Evolutionary conservation across 2,329 filamentous ascomycete species (phyloP).

Genomic region (Polychaeton citri): DNA sequence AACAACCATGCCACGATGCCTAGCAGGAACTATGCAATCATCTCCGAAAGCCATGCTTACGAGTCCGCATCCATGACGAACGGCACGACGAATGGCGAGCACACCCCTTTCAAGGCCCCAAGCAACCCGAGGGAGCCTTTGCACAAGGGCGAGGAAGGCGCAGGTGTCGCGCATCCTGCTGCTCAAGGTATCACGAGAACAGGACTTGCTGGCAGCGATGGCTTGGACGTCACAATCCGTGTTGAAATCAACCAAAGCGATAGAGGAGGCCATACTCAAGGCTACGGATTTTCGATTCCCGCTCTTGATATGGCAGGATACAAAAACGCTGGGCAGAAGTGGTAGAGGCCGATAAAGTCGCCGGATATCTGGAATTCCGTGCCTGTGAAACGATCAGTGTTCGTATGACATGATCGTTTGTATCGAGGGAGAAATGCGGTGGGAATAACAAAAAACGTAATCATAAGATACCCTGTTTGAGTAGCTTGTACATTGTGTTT

Average conservation of each 20-base stretch:
- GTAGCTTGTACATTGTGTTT: neutral
- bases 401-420: no score
- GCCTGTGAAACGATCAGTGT: no score
- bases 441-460: neutral
- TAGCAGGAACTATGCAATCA: constrained; percentile 50
- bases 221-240: constrained; percentile 34
- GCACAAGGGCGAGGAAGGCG: constrained; percentile 61
- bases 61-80: constrained; percentile 8
- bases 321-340: constrained; percentile 6
- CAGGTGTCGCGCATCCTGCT: constrained; percentile 66
- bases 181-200: constrained; percentile 24
- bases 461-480: neutral
- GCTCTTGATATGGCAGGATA: constrained; percentile 21
- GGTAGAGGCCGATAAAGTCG: constrained; percentile 7
- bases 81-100: constrained; percentile 6
- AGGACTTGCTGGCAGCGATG: constrained; percentile 30
- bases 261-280: constrained; percentile 31
- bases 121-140: constrained; percentile 56
- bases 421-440: no score
- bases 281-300: constrained; percentile 37
- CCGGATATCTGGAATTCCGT: no score
- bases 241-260: constrained; percentile 35
- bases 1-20: constrained; percentile 81
- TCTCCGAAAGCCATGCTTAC: constrained; percentile 37
- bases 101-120: constrained; percentile 12